phyloP scores from a whole-genome alignment of 2,329 filamentous ascomycete genomes.

The Diaporthe sp. region DNA sequence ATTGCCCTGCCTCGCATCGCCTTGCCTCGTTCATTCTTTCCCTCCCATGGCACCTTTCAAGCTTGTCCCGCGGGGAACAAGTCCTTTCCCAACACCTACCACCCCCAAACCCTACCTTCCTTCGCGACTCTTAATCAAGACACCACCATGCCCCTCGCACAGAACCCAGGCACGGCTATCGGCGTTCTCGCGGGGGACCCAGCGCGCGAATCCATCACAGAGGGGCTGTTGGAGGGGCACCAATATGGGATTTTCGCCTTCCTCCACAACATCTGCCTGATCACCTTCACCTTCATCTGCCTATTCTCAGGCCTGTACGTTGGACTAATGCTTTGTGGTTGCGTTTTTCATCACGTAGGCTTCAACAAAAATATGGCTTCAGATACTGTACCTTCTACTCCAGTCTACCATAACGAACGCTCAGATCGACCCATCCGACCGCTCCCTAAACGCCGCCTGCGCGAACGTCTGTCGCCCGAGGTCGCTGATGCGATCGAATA shows the following conservation, averaged over 20 bases:
- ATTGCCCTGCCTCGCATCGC: not conserved
- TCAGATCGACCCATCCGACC: slow-evolving; percentile 94
- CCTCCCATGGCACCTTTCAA: not conserved
- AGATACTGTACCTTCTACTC: slow-evolving; percentile 79
- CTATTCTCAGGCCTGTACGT: slow-evolving; percentile 41
- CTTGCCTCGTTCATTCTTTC: not conserved
- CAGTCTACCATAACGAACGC: slow-evolving; percentile 65
- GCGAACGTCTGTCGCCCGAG: slow-evolving; percentile 88
- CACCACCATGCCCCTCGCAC: slow-evolving; percentile 21
- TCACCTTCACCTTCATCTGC: slow-evolving; percentile 19
- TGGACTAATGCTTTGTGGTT: slow-evolving; percentile 50
- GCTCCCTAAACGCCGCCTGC: slow-evolving; percentile 88
- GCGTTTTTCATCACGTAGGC: slow-evolving; percentile 51
- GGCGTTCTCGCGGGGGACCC: not conserved
- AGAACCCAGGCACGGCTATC: not conserved
- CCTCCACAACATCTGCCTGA: slow-evolving; percentile 13
- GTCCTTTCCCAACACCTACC: not conserved
- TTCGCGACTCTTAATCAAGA: not conserved
- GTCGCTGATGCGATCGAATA: slow-evolving; percentile 86
- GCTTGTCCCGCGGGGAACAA: not conserved
- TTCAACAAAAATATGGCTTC: slow-evolving; percentile 70
- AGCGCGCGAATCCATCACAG: not conserved
- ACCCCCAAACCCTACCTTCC: not conserved
- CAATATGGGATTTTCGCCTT: slow-evolving; percentile 2
- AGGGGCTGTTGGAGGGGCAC: slow-evolving; percentile 16